A percentile compares a stretch with the other conserved stretches of the same genome.
phyloP scores from a whole-genome alignment of 257 asterid genomes.

The Solanum piurae region DNA sequence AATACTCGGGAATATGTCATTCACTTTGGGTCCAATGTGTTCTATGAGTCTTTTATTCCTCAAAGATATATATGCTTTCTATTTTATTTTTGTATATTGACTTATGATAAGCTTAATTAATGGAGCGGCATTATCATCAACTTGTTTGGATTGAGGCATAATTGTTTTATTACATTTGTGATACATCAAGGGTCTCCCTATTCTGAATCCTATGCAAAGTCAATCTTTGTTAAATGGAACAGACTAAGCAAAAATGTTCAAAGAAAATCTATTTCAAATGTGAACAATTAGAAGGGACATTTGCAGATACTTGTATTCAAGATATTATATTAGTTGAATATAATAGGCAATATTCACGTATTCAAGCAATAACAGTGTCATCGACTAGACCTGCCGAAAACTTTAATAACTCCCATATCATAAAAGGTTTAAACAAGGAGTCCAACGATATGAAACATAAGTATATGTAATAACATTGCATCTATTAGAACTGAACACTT shows the following conservation, averaged over 20 bases:
- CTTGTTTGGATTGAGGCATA: neutral
- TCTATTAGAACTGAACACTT: neutral
- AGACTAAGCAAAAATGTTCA: neutral
- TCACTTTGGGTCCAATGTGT: neutral
- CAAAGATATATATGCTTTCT: neutral
- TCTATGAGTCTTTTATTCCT: neutral
- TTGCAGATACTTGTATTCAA: neutral
- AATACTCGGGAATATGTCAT: neutral
- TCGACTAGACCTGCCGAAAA: neutral
- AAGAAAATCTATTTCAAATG: neutral
- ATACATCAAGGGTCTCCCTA: neutral
- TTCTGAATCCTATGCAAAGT: neutral
- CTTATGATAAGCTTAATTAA: neutral
- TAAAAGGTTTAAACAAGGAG: neutral
- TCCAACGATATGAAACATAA: neutral
- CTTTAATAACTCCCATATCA: neutral
- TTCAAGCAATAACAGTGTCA: neutral
- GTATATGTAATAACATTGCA: neutral
- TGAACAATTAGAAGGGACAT: neutral
- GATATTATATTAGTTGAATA: neutral
- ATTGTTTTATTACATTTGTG: neutral
- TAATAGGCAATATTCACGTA: neutral
- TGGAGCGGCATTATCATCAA: neutral
- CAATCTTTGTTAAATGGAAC: neutral
- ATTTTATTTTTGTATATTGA: neutral